phyloP scores from a whole-genome alignment of 768 basidiomycete species.

The Trametes punicea region DNA sequence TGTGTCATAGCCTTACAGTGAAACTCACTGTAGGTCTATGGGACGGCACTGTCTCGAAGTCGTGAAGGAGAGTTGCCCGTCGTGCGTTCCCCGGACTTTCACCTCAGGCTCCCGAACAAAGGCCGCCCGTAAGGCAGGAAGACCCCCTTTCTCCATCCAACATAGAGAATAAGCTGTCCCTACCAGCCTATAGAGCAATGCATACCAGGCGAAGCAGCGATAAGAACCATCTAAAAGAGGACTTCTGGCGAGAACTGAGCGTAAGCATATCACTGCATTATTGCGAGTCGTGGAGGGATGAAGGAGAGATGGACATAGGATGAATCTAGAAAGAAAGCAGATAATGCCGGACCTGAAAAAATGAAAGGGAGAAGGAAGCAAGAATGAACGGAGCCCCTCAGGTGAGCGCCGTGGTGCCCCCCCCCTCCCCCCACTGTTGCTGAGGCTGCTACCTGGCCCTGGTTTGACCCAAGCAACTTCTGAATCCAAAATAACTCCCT shows the following conservation, averaged over 20 bases:
- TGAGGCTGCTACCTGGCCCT: conserved; percentile 23
- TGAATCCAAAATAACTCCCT: conserved; percentile 14
- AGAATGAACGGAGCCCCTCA: conserved; percentile 27
- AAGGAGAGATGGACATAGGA: neutral
- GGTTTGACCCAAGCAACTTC: conserved; percentile 8
- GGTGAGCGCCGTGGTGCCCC: conserved; percentile 45
- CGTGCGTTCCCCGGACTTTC: too few species aligned
- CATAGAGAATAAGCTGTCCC: conserved; percentile 3
- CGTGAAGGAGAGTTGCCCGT: too few species aligned
- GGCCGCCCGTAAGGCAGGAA: neutral
- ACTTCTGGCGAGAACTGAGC: neutral
- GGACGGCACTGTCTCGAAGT: too few species aligned
- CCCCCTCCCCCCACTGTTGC: conserved; percentile 43
- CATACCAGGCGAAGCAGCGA: neutral
- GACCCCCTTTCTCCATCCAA: neutral
- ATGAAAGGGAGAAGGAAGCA: too few species aligned
- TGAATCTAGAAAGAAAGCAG: neutral
- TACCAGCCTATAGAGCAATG: conserved; percentile 6
- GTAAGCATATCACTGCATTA: neutral
- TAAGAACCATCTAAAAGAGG: neutral
- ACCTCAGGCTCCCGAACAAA: neutral
- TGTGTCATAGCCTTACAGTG: too few species aligned
- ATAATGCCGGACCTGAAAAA: neutral
- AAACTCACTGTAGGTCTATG: too few species aligned
- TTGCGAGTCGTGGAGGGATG: neutral